A percentile compares a stretch with the other conserved stretches of the same genome.
Evolutionary conservation across 768 basidiomycete genomes (phyloP).

Genomic region (Kondoa subrosea): DNA sequence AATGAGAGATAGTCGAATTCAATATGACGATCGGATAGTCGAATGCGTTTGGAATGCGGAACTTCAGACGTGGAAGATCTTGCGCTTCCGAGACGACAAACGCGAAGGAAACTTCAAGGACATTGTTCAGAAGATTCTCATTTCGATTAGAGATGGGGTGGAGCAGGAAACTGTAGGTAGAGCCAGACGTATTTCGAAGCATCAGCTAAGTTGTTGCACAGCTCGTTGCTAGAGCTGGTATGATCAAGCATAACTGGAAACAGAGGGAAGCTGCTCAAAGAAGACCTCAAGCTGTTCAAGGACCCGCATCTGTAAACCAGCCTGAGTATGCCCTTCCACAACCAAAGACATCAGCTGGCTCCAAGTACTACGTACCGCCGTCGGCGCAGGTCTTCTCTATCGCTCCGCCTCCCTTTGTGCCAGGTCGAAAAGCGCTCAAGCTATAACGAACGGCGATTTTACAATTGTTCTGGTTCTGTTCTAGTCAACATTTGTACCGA

Average conservation of each 20-base stretch:
- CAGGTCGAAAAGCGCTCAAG: neutral
- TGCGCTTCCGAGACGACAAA: conserved; percentile 91
- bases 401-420: neutral
- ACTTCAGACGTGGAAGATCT: conserved; percentile 55
- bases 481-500: too few relatives aligned
- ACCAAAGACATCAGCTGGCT: neutral
- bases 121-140: conserved; percentile 72
- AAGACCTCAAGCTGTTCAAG: conserved; percentile 2
- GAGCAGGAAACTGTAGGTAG: conserved; percentile 61
- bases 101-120: conserved; percentile 70
- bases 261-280: conserved; percentile 9
- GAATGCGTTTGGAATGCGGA: conserved; percentile 80
- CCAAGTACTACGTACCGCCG: neutral
- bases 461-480: neutral
- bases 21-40: conserved; percentile 80
- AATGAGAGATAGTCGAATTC: conserved; percentile 65
- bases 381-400: neutral
- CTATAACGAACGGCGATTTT: neutral
- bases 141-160: conserved; percentile 84
- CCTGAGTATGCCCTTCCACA: neutral
- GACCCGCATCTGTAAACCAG: neutral
- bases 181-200: too few relatives aligned
- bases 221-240: conserved; percentile 13
- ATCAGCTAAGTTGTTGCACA: neutral
- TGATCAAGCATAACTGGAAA: conserved; percentile 15